phyloP scores from a whole-genome alignment of 1,284 basidiomycete genomes.

The Flammula alnicola region DNA sequence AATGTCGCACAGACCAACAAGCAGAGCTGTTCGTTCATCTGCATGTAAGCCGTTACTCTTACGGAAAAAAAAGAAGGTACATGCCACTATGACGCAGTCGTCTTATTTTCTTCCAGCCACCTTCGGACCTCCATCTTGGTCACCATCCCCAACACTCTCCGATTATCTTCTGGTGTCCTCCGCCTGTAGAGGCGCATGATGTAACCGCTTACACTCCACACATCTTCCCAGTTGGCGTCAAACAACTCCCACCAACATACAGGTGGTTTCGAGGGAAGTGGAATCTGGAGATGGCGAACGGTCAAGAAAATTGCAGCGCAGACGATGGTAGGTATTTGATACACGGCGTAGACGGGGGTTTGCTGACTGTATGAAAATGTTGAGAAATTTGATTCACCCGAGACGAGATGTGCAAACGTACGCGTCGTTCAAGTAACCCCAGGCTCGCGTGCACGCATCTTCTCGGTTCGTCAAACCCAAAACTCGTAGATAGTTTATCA shows the following conservation, averaged over 20 bases:
- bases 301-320: slow-evolving; percentile 84
- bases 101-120: slow-evolving; percentile 65
- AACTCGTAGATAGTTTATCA: slow-evolving; percentile 94
- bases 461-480: slow-evolving; percentile 78
- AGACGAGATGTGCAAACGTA: slow-evolving; percentile 42
- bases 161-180: slow-evolving; percentile 45
- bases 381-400: slow-evolving; percentile 4
- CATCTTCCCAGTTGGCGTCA: slow-evolving; percentile 84
- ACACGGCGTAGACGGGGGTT: slow-evolving; percentile 88
- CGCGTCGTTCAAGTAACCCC: slow-evolving; percentile 94
- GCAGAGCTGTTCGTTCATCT: too few species aligned
- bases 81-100: slow-evolving; percentile 3
- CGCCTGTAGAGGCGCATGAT: slow-evolving; percentile 80
- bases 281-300: slow-evolving; percentile 67
- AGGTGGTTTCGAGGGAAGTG: slow-evolving; percentile 70
- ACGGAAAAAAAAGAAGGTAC: not conserved
- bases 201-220: slow-evolving; percentile 80
- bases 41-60: too few species aligned
- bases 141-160: slow-evolving; percentile 55
- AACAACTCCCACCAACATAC: slow-evolving; percentile 89
- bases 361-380: slow-evolving; percentile 64
- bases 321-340: slow-evolving; percentile 87
- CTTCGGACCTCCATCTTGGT: slow-evolving; percentile 73
- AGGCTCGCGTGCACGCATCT: slow-evolving; percentile 77
- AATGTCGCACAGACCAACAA: too few species aligned